Conservation (phyloP, 345 rosid species). For the Crucihimalaya himalaica region DNA sequence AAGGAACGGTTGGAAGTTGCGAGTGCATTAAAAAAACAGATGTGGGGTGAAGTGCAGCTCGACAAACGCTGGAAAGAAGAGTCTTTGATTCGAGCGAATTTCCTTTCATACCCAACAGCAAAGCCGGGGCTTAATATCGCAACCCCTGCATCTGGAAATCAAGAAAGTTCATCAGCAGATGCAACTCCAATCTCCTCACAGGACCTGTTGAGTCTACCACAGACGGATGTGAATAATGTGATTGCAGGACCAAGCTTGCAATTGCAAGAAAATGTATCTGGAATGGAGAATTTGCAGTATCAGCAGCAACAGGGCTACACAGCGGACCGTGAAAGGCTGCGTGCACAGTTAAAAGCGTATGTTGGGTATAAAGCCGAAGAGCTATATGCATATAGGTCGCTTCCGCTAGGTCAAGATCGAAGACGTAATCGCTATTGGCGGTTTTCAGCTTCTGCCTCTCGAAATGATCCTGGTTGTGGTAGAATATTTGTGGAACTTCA, state of each 20-base stretch:
- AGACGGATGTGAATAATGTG: slow-evolving; percentile 41
- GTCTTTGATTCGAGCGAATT: slow-evolving; percentile 49
- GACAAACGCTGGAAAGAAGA: slow-evolving; percentile 93
- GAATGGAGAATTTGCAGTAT: slow-evolving; percentile 53
- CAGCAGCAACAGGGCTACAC: slow-evolving; percentile 66
- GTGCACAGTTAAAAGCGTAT: slow-evolving; percentile 68
- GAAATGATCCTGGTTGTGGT: slow-evolving; percentile 83
- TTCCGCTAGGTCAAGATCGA: slow-evolving; percentile 92
- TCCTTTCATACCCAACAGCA: slow-evolving; percentile 47
- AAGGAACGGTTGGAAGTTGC: slow-evolving; percentile 95
- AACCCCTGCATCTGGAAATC: slow-evolving; percentile 44
- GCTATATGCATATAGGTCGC: slow-evolving; percentile 67
- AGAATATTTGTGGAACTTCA: slow-evolving; percentile 79
- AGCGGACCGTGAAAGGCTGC: slow-evolving; percentile 70
- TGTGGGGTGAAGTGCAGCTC: slow-evolving; percentile 91
- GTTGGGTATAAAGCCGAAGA: slow-evolving; percentile 86
- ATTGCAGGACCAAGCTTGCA: slow-evolving; percentile 53
- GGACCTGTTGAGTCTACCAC: slow-evolving; percentile 46
- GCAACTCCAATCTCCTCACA: slow-evolving; percentile 45
- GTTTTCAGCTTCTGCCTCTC: slow-evolving; percentile 68
- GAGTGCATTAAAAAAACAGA: slow-evolving; percentile 83
- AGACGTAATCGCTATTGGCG: slow-evolving; percentile 91
- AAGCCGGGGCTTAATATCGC: slow-evolving; percentile 50
- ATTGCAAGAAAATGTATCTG: slow-evolving; percentile 56
- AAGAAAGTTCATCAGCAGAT: slow-evolving; percentile 51